Evolutionary conservation across 23 red algal species (phyloP), one percentile per base, ranked within the genome.

Genomic region (Gracilaria vermiculophylla): DNA sequence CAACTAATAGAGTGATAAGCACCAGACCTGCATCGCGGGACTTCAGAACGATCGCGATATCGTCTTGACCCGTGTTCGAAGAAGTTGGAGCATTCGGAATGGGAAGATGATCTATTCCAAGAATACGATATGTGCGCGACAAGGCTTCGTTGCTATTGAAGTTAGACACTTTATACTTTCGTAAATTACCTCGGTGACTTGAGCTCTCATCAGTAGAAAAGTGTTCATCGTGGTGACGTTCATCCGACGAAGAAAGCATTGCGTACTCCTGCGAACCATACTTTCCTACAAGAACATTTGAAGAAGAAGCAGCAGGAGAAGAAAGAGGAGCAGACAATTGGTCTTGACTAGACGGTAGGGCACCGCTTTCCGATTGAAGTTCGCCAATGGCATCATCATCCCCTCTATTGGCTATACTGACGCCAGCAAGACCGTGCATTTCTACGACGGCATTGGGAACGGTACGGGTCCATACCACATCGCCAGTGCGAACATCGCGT

Each of bases 381-480:
- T 36, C 8, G 3, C 25, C 47, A 4, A 61, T 10, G 8, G 86
- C 69, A 5, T 60, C 52, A 14, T 5, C 51, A 37, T 60, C 74
- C 1, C 53, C 79, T 23, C 47, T 27, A 0, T 39, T 9, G 0
- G 71, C 82, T 17, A 94, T 86, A 3, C 66, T 49, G 20, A 88
- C 92, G 2, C 69, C 92, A 20, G 71, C 82, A 21, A 94, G 52
- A 56, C 92, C 81, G 39, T 94, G 82, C 56, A 72, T 82, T 50
- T 94, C 92, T 27, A 94, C 60, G 32, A 94, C 51, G 9, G 36
- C 53, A 51, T 35, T 56, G 19, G 70, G n/a, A 50, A 94, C 19
- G 34, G 24, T 42, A 33, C 53, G 43, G 37, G 47, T 80, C 92
- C 92, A 94, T 60, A 94, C 19, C 24, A 88, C 62, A 31, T 73